These are phyloP conservation scores for Noccaea bulbosa DNA, from an alignment of 345 rosid species.

Conservation along the genomic window DNA sequence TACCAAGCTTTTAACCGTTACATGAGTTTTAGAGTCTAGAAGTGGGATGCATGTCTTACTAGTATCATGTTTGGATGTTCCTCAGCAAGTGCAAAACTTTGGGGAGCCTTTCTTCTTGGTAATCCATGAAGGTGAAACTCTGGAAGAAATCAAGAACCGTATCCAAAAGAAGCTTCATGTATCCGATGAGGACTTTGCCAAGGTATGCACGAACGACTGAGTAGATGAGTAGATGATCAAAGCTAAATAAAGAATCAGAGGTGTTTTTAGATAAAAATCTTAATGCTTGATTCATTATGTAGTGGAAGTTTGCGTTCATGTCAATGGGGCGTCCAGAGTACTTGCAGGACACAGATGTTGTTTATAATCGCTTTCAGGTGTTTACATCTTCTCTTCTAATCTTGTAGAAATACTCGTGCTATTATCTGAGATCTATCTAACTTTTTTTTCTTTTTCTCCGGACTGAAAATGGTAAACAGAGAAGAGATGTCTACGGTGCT, in stretches of 20 bases:
- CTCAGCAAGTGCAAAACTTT: constrained; percentile 87
- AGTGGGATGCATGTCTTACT: background rate
- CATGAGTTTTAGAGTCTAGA: background rate
- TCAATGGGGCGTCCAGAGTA: constrained; percentile 93
- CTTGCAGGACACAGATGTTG: constrained; percentile 78
- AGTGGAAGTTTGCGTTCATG: constrained; percentile 96
- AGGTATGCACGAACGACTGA: constrained; percentile 52
- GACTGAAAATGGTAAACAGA: constrained; percentile 49
- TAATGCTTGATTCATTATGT: constrained; percentile 18
- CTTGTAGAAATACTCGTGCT: background rate
- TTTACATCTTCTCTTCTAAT: background rate
- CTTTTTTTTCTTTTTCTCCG: background rate
- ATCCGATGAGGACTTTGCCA: constrained; percentile 91
- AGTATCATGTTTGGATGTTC: constrained; percentile 34
- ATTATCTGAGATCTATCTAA: background rate
- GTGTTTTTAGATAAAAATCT: background rate
- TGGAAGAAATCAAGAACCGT: constrained; percentile 81
- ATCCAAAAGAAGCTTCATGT: constrained; percentile 91
- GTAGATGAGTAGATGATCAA: background rate
- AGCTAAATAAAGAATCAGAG: background rate
- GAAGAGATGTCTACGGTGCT: constrained; percentile 89
- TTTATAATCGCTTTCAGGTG: constrained; percentile 90
- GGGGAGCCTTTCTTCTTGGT: constrained; percentile 98
- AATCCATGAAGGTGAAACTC: constrained; percentile 85
- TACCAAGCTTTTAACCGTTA: background rate